A percentile compares a stretch with the other conserved stretches of the same genome.
Evolutionary conservation across 2,329 filamentous ascomycete genomes (phyloP).

Genomic region (Aspergillus costaricaensis): DNA sequence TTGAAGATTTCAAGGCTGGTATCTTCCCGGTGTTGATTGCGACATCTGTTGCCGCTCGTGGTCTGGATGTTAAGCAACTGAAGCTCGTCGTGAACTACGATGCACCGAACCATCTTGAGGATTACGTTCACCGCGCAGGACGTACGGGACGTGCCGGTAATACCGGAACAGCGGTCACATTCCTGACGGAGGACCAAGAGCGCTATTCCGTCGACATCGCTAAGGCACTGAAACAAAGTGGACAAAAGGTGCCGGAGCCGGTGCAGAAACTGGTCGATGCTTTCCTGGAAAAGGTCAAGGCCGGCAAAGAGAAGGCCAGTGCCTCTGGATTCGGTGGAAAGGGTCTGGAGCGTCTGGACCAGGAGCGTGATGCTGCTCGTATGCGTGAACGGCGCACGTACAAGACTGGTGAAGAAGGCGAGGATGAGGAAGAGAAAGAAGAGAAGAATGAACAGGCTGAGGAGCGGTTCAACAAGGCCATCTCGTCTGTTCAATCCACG

Average conservation of each 20-base stretch:
- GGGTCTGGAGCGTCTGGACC: slow-evolving; percentile 86
- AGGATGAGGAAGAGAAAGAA: slow-evolving; percentile 68
- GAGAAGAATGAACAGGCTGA: slow-evolving; percentile 69
- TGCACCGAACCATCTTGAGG: slow-evolving; percentile 89
- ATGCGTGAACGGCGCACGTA: slow-evolving; percentile 84
- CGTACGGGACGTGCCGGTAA: slow-evolving; percentile 94
- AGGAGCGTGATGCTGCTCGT: slow-evolving; percentile 84
- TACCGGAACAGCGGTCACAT: slow-evolving; percentile 91
- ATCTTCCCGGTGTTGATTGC: slow-evolving; percentile 87
- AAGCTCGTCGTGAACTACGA: slow-evolving; percentile 97
- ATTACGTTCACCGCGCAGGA: slow-evolving; percentile 92
- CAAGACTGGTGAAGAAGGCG: slow-evolving; percentile 83
- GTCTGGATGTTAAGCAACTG: slow-evolving; percentile 91
- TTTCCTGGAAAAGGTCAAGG: slow-evolving; percentile 88
- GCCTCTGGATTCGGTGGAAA: slow-evolving; percentile 92
- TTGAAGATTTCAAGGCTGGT: slow-evolving; percentile 90
- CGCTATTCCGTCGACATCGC: slow-evolving; percentile 85
- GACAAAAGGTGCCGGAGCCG: slow-evolving; percentile 74
- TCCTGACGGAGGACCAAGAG: slow-evolving; percentile 88
- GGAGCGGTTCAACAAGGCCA: slow-evolving; percentile 59
- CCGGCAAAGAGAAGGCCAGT: slow-evolving; percentile 81
- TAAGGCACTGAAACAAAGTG: slow-evolving; percentile 90
- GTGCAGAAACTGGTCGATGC: slow-evolving; percentile 63
- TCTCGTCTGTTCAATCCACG: slow-evolving; percentile 65
- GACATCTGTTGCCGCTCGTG: slow-evolving; percentile 92